Evolutionary conservation across 78 protist species (phyloP).

Genomic region (Dictyostelium intermedium): DNA sequence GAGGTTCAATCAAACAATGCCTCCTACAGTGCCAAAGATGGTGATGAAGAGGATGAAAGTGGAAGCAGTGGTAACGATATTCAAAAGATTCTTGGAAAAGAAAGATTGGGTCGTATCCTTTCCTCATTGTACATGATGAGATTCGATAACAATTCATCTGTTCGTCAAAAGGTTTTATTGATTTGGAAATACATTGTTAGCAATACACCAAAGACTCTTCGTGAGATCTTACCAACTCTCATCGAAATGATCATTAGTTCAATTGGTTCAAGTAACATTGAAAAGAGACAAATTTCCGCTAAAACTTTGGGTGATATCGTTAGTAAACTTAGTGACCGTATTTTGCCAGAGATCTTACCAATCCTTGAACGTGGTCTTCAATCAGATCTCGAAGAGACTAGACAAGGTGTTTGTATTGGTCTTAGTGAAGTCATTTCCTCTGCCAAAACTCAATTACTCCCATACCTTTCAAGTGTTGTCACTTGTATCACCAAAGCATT

Average conservation of each 20-base stretch:
- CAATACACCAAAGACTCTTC: slow-evolving; percentile 88
- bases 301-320: slow-evolving; percentile 94
- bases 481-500: slow-evolving; percentile 86
- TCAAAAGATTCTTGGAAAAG: slow-evolving; percentile 76
- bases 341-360: slow-evolving; percentile 89
- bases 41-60: background rate
- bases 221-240: slow-evolving; percentile 83
- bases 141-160: slow-evolving; percentile 79
- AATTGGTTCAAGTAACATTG: slow-evolving; percentile 72
- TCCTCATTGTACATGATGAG: slow-evolving; percentile 91
- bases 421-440: slow-evolving; percentile 89
- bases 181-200: slow-evolving; percentile 93
- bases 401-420: slow-evolving; percentile 94
- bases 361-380: slow-evolving; percentile 78
- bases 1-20: slow-evolving; percentile 11
- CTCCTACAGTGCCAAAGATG: slow-evolving; percentile 22
- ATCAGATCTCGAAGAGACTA: slow-evolving; percentile 20
- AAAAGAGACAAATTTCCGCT: slow-evolving; percentile 84
- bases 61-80: background rate
- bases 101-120: slow-evolving; percentile 75
- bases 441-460: slow-evolving; percentile 61
- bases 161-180: slow-evolving; percentile 86
- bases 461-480: slow-evolving; percentile 64
- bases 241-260: slow-evolving; percentile 79
- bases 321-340: slow-evolving; percentile 88